Percentiles rank a stretch among this genome's conserved stretches.
These are phyloP conservation scores for Physcia stellaris DNA, from an alignment of 495 filamentous ascomycete species.

Conservation along the genomic window DNA sequence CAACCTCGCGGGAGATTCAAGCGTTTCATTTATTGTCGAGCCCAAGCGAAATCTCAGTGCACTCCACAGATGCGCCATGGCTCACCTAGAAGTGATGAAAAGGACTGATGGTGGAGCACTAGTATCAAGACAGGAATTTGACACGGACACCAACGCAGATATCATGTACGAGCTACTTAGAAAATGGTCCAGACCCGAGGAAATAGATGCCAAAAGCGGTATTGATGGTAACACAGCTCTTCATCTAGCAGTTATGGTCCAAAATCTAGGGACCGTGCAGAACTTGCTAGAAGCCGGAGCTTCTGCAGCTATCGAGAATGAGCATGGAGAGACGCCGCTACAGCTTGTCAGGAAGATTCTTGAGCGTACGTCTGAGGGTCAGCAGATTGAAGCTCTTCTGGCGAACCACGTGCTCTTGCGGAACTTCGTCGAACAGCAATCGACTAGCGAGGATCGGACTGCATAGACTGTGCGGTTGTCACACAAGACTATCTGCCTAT, in stretches of 20 bases:
- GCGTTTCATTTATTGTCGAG: slow-evolving; percentile 8
- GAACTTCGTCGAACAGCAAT: no score
- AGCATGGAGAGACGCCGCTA: background rate
- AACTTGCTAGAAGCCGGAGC: slow-evolving; percentile 9
- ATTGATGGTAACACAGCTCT: slow-evolving; percentile 17
- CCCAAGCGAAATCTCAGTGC: slow-evolving; percentile 6
- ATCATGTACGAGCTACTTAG: slow-evolving; percentile 5
- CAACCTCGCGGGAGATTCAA: background rate
- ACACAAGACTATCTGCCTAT: no score
- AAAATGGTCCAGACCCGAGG: background rate
- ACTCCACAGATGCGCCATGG: slow-evolving; percentile 4
- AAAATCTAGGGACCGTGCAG: slow-evolving; percentile 14
- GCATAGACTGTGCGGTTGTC: no score
- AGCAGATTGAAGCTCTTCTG: background rate
- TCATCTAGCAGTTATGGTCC: slow-evolving; percentile 18
- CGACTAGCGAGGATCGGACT: no score
- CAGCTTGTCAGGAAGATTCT: background rate
- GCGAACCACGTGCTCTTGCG: no score
- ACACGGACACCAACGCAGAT: slow-evolving; percentile 4
- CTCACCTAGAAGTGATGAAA: background rate
- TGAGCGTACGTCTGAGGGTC: background rate
- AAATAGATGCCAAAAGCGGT: slow-evolving; percentile 1
- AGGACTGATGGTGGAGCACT: background rate
- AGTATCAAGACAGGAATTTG: slow-evolving; percentile 1
- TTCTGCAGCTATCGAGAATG: background rate